Evolutionary conservation across 2,329 filamentous ascomycete genomes (phyloP), one percentile per base, ranked within the genome.

Genomic region (Neopestalotiopsis rosae): DNA sequence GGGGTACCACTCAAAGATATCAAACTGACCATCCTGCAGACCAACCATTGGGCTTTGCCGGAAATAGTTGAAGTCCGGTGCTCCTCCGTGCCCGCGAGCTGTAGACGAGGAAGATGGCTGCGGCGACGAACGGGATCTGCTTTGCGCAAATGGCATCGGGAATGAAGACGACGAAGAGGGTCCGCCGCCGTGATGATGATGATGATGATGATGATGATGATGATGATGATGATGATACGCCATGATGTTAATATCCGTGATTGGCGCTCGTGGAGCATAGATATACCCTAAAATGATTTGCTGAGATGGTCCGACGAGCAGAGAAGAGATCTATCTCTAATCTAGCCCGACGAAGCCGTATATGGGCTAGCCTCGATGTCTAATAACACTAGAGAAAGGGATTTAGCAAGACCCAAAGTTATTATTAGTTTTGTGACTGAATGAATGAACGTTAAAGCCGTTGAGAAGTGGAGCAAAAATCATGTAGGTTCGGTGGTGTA

Each of bases 1-100:
- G 9, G 94, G 93, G 79, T 97, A 93, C 96, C 96, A 98, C 70
- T 94, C 92, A 78, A 98, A 92, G 72, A 98, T 92, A 80, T 95
- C 92, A 81, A 95, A 91, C 61, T 77, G 76, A 14, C 71, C 72
- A 68, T 74, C 74, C 70, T 75, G 75, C 52, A 76, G 71, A 12
- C 74, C 72, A n/a, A 75, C 66, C 14, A 76, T 75, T 38, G 73
- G 71, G 5, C 65, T 70, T 12, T n/a, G n/a, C n/a, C 40, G 59
- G n/a, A 40, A 40, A 30, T 73, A 68, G 24, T 72, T 67, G 40
- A 72, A 72, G 13, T 74, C 74, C 24, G 73, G 64, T 24, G 71
- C n/a, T 57, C 73, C 71, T 13, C 72, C 71, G 61, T 71, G 70
- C 61, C 67, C 67, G 14, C 68, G 70, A 49, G 71, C 64, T 61